Conservation (phyloP, 75 land plant species). For the Gnetum montanum region DNA sequence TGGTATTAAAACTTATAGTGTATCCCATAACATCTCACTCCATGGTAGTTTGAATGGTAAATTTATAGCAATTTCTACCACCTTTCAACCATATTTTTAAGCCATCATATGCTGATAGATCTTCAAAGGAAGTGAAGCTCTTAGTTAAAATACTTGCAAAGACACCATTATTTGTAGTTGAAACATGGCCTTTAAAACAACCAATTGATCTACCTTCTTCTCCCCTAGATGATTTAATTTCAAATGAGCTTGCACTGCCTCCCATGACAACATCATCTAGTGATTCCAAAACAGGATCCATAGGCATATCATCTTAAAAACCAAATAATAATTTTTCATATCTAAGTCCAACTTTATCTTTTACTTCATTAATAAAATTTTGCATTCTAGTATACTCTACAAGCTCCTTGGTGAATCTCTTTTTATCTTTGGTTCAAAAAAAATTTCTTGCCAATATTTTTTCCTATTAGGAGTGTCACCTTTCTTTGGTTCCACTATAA, state of each 20-base stretch:
- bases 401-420: conserved; percentile 89
- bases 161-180: conserved; percentile 95
- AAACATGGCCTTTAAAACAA: conserved; percentile 84
- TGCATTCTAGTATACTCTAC: conserved; percentile 83
- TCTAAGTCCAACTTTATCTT: conserved; percentile 42
- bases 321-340: conserved; percentile 68
- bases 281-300: conserved; percentile 86
- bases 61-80: conserved; percentile 84
- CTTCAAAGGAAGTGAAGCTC: conserved; percentile 72
- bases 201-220: conserved; percentile 79
- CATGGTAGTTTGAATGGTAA: conserved; percentile 69
- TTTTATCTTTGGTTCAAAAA: conserved; percentile 38
- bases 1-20: conserved; percentile 83
- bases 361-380: conserved; percentile 75
- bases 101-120: conserved; percentile 93
- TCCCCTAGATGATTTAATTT: conserved; percentile 46
- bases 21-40: conserved; percentile 99
- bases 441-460: conserved; percentile 81
- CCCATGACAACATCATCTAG: conserved; percentile 99
- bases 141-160: conserved; percentile 89
- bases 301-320: conserved; percentile 30
- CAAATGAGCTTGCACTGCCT: conserved; percentile 90
- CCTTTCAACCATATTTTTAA: conserved; percentile 79
- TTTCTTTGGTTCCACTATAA: conserved; percentile 97
- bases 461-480: conserved; percentile 93